Evolutionary conservation across 345 rosid species (phyloP), one percentile per base, ranked within the genome.

Genomic region (Corchorus capsularis): DNA sequence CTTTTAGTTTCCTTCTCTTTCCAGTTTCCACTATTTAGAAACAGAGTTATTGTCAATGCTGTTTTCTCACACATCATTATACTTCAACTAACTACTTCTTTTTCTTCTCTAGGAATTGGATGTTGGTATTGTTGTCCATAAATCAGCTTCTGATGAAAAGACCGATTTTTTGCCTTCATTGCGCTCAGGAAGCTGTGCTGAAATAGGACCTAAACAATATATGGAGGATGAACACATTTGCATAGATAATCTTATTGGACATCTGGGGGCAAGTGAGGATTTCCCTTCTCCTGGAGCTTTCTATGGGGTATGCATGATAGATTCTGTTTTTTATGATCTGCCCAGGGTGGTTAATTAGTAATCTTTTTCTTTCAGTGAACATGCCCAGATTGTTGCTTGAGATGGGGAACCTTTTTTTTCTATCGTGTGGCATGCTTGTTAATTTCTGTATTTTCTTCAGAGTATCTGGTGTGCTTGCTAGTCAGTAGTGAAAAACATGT

Each of bases 201-300:
- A 93, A 81, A 88, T 75, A 81, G 99, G 99, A 35, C 91, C 97
- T 50, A 96, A 96, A 81, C 88, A 88, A 73, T 87, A 73, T 68
- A 96, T 96, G 99, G 98, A 96, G 85, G 99, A 96, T 85, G 98
- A 93, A 56, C 97, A 93, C 81, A 56, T 92, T 37, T 93, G 99
- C 74, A 90, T 93, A 34, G 97, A 96, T 83, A 83, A 93, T 84
- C 98, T 96, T 75, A 75, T 79, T 76, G 86, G 85, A 19, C 92
- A 93, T 82, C 80, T 91, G 32, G 88, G 86, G 74, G 45, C 78
- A 64, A 46, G 82, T 56, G 63, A 81, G 6, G 83, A 83, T 70
- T 82, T 86, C 75, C 90, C 95, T 60, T 71, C 90, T 54, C 93
- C 89, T 41, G 94, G 92, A 78, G 98, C 99, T 78, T 96, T 93